Base-by-base conservation (phyloP, 163 green algal species). In the Scenedesmus sp. region DNA sequence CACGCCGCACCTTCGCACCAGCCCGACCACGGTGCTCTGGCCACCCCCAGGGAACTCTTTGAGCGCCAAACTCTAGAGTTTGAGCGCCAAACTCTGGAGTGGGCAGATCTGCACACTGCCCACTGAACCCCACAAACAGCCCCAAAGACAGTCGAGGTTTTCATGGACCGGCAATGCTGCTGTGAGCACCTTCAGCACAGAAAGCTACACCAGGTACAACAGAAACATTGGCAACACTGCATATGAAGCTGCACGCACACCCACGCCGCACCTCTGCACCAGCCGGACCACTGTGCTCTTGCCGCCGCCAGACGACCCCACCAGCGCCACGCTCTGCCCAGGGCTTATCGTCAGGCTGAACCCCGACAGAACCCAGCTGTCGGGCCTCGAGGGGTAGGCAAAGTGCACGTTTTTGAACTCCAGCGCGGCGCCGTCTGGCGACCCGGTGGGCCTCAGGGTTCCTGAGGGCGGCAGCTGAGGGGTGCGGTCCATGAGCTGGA, bases 391-490 rank as follows among this genome's bases (percentile, higher is more conserved):
- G 22, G 93, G 93, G 92, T 99, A 99, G 73, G 95, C 91, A 91
- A 99, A 99, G n/a, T 86, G 87, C 13, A 99, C 96, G 70, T 96
- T 86, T 18, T 83, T 81, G 70, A 99, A 94, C 85, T 95, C 94
- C 43, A 98, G 85, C 5, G 80, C 82, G 16, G 97, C 97, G 95
- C 97, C 16, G 79, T 22, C 49, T 96, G 96, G 42, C 0, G 78
- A 81, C 3, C 87, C 79, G 0, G 79, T n/a, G 78, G 87, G 87
- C 43, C 46, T 76, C 6, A 59, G 37, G 73, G 37, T 65, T 35
- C 86, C 86, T 20, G 86, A 85, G 43, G 86, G 86, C 20, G 86
- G 86, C 20, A 91, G 86, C 44, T 85, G 70, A 9, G 94, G 90
- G 51, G 83, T 43, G 20, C 94, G 78, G 84, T 96, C 94, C 82